These are phyloP conservation scores for Leishmania braziliensis DNA, from an alignment of 208 protist species.

Conservation along the genomic window DNA sequence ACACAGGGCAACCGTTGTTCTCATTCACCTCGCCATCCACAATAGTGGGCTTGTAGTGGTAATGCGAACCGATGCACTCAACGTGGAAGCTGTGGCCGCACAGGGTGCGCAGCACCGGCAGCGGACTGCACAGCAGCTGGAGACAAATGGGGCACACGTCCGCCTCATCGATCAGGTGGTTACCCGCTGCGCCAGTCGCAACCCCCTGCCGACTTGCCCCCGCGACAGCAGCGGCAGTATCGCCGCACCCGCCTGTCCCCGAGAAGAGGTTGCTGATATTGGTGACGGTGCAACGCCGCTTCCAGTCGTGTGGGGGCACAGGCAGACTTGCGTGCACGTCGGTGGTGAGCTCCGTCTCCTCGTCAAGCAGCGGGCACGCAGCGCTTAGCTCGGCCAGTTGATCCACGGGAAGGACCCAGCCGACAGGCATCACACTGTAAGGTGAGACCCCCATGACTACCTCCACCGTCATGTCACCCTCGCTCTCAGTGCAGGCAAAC, in stretches of 20 bases:
- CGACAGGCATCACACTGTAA: slow-evolving; percentile 35
- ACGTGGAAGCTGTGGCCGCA: slow-evolving; percentile 66
- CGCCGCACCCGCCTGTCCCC: neutral
- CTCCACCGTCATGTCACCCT: slow-evolving; percentile 12
- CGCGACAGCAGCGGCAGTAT: neutral
- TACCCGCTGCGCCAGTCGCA: neutral
- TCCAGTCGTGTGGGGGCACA: slow-evolving; percentile 18
- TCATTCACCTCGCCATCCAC: slow-evolving; percentile 32
- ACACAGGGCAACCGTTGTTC: slow-evolving; percentile 43
- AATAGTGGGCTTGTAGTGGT: slow-evolving; percentile 24
- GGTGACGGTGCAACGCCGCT: slow-evolving; percentile 14
- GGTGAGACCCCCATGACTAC: slow-evolving; percentile 31
- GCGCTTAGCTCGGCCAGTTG: slow-evolving; percentile 20
- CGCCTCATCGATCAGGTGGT: slow-evolving; percentile 12
- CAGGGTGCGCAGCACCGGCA: slow-evolving; percentile 34
- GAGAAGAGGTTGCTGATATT: slow-evolving; percentile 11
- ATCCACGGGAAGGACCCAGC: slow-evolving; percentile 31
- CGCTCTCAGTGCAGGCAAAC: neutral
- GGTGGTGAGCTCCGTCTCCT: slow-evolving; percentile 24
- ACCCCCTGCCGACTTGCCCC: neutral
- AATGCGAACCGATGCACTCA: slow-evolving; percentile 42
- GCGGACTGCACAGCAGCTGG: slow-evolving; percentile 25
- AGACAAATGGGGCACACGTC: slow-evolving; percentile 50
- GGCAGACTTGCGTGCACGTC: slow-evolving; percentile 23
- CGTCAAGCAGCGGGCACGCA: slow-evolving; percentile 4